phyloP scores from a whole-genome alignment of 1,284 basidiomycete genomes.

The Ceratobasidium theobromae region DNA sequence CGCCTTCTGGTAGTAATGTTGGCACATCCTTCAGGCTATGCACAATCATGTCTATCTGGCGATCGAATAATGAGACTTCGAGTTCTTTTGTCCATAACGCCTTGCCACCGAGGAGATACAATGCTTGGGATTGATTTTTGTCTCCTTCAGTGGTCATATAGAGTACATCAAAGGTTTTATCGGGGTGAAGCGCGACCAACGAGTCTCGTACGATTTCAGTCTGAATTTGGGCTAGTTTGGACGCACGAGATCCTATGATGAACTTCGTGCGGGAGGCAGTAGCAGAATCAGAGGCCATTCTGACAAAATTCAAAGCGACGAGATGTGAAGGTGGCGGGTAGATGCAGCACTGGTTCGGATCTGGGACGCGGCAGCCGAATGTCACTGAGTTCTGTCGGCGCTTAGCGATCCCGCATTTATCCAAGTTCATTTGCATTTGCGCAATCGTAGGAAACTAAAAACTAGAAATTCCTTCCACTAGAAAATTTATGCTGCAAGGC shows the following conservation, averaged over 20 bases:
- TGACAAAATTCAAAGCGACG: not conserved
- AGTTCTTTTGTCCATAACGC: constrained; percentile 95
- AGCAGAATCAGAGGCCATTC: not conserved
- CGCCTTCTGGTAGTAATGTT: constrained; percentile 81
- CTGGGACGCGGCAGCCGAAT: not conserved
- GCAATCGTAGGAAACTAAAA: not conserved
- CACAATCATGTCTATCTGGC: constrained; percentile 87
- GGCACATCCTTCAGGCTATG: constrained; percentile 96
- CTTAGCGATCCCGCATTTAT: not conserved
- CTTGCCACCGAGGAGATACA: constrained; percentile 79
- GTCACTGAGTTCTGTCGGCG: not conserved
- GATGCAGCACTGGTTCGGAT: not conserved
- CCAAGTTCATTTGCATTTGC: not conserved
- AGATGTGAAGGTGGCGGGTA: not conserved
- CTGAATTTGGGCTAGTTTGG: constrained; percentile 84
- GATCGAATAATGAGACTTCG: constrained; percentile 75
- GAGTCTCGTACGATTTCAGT: constrained; percentile 71
- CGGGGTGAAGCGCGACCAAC: constrained; percentile 54
- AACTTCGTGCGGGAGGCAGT: constrained; percentile 44
- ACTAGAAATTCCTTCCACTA: not conserved
- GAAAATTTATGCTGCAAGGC: constrained; percentile 1
- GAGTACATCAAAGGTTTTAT: constrained; percentile 62
- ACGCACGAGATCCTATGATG: constrained; percentile 80
- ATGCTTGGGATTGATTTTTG: constrained; percentile 81
- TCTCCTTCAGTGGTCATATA: constrained; percentile 93